A percentile compares a stretch with the other conserved stretches of the same genome.
Conservation (phyloP, 805 yeast genomes). For the Yarrowia keelungensis region DNA sequence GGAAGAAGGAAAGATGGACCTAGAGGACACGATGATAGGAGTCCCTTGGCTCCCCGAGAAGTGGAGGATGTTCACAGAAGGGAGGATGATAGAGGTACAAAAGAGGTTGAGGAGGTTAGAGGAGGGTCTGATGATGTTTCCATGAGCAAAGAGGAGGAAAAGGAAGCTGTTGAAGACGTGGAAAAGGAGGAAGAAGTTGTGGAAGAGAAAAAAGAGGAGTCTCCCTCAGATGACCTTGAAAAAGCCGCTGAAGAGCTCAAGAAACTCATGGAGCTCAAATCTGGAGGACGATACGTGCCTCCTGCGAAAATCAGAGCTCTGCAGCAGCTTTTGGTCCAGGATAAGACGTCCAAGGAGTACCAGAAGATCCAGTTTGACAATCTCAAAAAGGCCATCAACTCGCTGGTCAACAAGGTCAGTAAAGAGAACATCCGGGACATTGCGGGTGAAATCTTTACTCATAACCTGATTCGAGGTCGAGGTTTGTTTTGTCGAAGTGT, state of each 20-base stretch:
- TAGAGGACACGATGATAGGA: neutral
- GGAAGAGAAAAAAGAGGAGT: neutral
- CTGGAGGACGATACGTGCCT: conserved; percentile 61
- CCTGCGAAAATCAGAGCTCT: conserved; percentile 60
- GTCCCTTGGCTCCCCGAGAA: conserved; percentile 4
- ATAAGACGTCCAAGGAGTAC: conserved; percentile 51
- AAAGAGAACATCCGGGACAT: conserved; percentile 57
- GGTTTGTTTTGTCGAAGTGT: conserved; percentile 66
- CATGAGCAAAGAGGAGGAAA: neutral
- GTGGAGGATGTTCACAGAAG: conserved; percentile 7
- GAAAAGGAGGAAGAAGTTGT: neutral
- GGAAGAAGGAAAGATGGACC: conserved; percentile 23
- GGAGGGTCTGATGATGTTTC: no score
- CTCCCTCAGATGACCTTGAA: neutral
- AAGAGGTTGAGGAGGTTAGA: neutral
- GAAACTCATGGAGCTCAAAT: conserved; percentile 45
- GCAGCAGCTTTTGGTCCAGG: conserved; percentile 50
- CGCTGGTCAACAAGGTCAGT: conserved; percentile 57
- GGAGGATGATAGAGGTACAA: neutral
- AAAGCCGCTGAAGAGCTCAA: conserved; percentile 21
- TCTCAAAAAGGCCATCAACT: conserved; percentile 57
- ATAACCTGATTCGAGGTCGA: conserved; percentile 66
- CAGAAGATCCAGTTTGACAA: conserved; percentile 67
- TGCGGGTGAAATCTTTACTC: conserved; percentile 58
- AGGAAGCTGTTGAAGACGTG: neutral